Base-by-base conservation (phyloP, 23 red algal genomes). In the Cyanidiococcus yangmingshanensis region DNA sequence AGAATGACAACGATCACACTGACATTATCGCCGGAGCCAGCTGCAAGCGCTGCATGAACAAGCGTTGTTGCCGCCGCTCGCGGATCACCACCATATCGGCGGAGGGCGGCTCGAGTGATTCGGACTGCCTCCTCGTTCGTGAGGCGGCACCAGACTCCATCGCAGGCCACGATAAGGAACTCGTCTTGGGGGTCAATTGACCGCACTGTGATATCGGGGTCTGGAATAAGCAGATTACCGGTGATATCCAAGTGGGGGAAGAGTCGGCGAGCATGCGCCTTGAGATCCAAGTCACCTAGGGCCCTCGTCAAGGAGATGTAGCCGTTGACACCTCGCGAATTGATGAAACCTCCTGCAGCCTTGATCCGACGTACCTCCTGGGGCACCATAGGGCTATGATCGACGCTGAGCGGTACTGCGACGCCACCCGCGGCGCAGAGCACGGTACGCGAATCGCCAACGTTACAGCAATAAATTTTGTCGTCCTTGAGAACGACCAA, bases 271-370 rank as follows among this genome's bases (percentile, higher is more conserved):
- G 39, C 74, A 40, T 95, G 90, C 24, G 76, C 80, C 63, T 95
- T 95, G 27, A 95, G 68, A 33, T 95, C 90, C 34, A 87, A 76
- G 63, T 95, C 90, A 37, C 90, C 90, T 30, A 95, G 68, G 50
- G 80, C 84, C 0, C 90, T 24, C 33, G 90, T 85, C 79, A 95
- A 82, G 0, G 71, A 75, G 37, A 95, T 84, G 57, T 95, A 85
- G 33, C 86, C 90, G 67, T 95, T 95, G 71, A 95, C 34, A 33
- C 83, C 83, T 31, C 83, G 83, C 38, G 58, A 59, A 30, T 67
- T 79, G 2, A 86, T 67, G 51, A 79, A 79, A 0, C 83, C 83
- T 39, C 83, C 83, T 33, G 83, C 74, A 24, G 58, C 54, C 76
- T 80, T 86, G 12, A 86, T 75, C 30, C 83, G 75, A n/a, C 50